These are phyloP conservation scores for Paxillus ammoniavirescens DNA, from an alignment of 768 basidiomycete genomes.

Conservation along the genomic window DNA sequence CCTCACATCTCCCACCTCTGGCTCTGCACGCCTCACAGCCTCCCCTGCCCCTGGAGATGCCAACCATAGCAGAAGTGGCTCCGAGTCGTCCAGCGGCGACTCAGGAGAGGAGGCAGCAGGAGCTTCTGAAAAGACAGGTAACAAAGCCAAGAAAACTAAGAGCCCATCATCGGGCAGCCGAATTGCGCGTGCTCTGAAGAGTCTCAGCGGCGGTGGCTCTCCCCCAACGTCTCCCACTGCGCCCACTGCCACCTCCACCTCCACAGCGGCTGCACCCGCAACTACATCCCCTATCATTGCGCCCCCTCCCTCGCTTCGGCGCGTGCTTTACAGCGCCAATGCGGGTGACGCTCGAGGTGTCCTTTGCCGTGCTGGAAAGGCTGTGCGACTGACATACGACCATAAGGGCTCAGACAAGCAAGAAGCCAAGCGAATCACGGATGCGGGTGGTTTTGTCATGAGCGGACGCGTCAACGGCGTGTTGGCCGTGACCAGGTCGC, in stretches of 20 bases:
- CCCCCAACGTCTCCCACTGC: slow-evolving; percentile 12
- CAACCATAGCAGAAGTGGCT: slow-evolving; percentile 33
- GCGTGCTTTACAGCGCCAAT: slow-evolving; percentile 93
- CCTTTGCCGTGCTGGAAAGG: slow-evolving; percentile 85
- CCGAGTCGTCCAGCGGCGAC: slow-evolving; percentile 46
- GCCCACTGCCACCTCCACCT: slow-evolving; percentile 4
- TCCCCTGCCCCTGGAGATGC: slow-evolving; percentile 32
- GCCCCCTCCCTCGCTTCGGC: slow-evolving; percentile 53
- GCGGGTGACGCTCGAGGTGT: slow-evolving; percentile 96
- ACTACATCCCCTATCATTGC: slow-evolving; percentile 29
- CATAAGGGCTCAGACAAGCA: slow-evolving; percentile 98
- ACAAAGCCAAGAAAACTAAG: slow-evolving; percentile 44
- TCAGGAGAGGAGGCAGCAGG: slow-evolving; percentile 35
- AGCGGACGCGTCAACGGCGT: slow-evolving; percentile 98
- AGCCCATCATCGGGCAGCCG: slow-evolving; percentile 42
- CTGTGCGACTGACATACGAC: slow-evolving; percentile 93
- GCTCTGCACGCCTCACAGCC: slow-evolving; percentile 33
- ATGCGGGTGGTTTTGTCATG: slow-evolving; percentile 98
- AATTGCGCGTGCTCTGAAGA: slow-evolving; percentile 55
- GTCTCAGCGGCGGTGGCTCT: slow-evolving; percentile 38
- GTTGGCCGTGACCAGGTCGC: slow-evolving; percentile 89
- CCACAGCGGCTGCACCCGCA: slow-evolving; percentile 35
- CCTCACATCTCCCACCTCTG: slow-evolving; percentile 34
- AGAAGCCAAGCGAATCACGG: slow-evolving; percentile 96
- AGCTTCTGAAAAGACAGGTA: slow-evolving; percentile 28